Percentiles rank a stretch among this genome's conserved stretches.
Conservation (phyloP, 345 rosid species). For the Mangifera indica region DNA sequence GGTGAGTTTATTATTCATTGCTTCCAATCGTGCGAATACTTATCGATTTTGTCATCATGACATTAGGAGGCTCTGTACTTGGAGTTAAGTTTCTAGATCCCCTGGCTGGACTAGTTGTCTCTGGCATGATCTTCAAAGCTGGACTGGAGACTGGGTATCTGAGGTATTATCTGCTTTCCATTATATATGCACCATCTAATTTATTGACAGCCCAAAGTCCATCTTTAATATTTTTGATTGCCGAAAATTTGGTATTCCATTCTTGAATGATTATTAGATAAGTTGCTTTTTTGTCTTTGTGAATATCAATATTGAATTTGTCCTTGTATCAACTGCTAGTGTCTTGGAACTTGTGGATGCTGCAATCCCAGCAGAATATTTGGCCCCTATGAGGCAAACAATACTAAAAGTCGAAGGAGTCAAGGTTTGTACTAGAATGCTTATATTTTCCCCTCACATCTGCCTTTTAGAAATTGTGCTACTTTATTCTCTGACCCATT, state of each 20-base stretch:
- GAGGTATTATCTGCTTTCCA: constrained; percentile 45
- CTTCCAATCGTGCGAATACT: constrained; percentile 1
- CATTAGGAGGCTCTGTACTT: constrained; percentile 82
- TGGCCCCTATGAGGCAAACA: constrained; percentile 67
- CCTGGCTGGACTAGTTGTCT: constrained; percentile 87
- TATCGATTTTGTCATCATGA: constrained; percentile 25
- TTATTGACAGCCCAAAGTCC: background rate
- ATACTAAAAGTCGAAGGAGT: constrained; percentile 82
- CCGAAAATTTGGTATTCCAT: background rate
- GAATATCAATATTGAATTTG: constrained; percentile 24
- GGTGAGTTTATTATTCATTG: constrained; percentile 6
- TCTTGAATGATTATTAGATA: background rate
- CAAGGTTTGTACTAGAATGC: constrained; percentile 44
- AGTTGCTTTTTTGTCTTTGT: background rate
- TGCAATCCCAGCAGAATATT: constrained; percentile 68
- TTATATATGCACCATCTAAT: constrained; percentile 8
- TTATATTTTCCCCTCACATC: background rate
- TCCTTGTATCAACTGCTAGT: constrained; percentile 39
- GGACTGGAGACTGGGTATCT: constrained; percentile 81
- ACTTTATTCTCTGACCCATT: background rate
- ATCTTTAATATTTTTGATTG: constrained; percentile 1
- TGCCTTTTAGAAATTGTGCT: background rate
- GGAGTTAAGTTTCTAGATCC: constrained; percentile 88
- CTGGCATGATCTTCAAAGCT: constrained; percentile 82
- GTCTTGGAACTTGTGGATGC: constrained; percentile 96